Conservation (phyloP, 1,284 basidiomycete species). For the Ceratobasidium sp. region DNA sequence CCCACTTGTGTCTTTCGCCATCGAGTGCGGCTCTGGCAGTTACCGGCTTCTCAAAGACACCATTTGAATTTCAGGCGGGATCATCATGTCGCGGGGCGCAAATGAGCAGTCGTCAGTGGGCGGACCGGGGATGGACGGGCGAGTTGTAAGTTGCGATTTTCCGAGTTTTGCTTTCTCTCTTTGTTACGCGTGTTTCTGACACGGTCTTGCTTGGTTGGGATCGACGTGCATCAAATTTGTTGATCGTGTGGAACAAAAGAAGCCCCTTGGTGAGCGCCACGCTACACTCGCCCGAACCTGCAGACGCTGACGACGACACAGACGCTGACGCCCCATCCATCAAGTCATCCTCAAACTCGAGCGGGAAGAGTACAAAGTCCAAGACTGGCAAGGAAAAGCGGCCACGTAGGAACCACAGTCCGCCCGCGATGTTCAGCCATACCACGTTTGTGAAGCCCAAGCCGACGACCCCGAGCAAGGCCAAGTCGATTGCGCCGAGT, state of each 20-base stretch:
- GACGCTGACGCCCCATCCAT: slow-evolving; percentile 14
- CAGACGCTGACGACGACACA: no score
- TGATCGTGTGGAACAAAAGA: background rate
- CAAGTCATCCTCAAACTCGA: slow-evolving; percentile 38
- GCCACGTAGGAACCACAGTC: slow-evolving; percentile 11
- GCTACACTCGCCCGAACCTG: no score
- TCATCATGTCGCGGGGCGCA: no score
- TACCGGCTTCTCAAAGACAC: no score
- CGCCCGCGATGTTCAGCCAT: slow-evolving; percentile 16
- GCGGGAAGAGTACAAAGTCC: slow-evolving; percentile 9
- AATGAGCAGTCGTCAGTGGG: no score
- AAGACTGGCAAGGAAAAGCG: background rate
- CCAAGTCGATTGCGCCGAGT: slow-evolving; percentile 20
- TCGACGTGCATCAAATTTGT: no score
- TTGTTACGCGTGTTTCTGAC: no score
- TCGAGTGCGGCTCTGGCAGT: background rate
- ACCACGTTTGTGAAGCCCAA: background rate
- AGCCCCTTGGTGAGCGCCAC: slow-evolving; percentile 6
- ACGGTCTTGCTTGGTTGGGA: no score
- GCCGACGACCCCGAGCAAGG: slow-evolving; percentile 34
- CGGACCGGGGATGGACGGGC: no score
- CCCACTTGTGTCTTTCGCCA: background rate
- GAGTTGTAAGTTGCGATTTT: no score
- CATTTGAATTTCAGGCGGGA: no score
- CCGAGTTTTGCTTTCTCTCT: no score